Conservation (phyloP, 768 basidiomycete genomes). For the Calvatia gigantea region DNA sequence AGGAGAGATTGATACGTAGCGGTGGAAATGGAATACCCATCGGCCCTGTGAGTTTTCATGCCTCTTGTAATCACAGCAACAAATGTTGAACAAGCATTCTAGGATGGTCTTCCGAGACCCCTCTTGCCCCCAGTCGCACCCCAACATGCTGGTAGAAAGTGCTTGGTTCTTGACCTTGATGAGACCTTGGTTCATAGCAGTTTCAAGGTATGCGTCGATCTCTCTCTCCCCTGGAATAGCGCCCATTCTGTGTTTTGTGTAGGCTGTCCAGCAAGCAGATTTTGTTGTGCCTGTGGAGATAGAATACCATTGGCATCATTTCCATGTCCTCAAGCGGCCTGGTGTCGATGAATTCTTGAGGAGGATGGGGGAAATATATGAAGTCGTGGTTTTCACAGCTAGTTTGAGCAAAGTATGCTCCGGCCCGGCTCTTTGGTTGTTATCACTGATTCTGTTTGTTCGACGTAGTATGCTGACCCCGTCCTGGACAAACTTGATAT, state of each 20-base stretch:
- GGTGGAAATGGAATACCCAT: slow-evolving; percentile 95
- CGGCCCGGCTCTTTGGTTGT: slow-evolving; percentile 1
- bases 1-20: slow-evolving; percentile 82
- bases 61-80: neutral
- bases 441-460: neutral
- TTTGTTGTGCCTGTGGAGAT: slow-evolving; percentile 99
- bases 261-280: slow-evolving; percentile 93
- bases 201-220: slow-evolving; percentile 86
- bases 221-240: neutral
- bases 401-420: slow-evolving; percentile 88
- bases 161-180: slow-evolving; percentile 93
- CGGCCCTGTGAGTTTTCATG: slow-evolving; percentile 65
- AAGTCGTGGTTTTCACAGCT: slow-evolving; percentile 98
- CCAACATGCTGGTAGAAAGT: slow-evolving; percentile 88
- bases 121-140: slow-evolving; percentile 80
- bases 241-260: slow-evolving; percentile 3
- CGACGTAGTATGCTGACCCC: slow-evolving; percentile 88
- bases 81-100: neutral
- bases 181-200: slow-evolving; percentile 96
- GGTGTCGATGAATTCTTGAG: slow-evolving; percentile 96
- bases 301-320: slow-evolving; percentile 97
- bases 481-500: slow-evolving; percentile 96
- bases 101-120: slow-evolving; percentile 88
- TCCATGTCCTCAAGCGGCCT: slow-evolving; percentile 97
- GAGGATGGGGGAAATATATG: slow-evolving; percentile 97